These are phyloP conservation scores for Styphnolobium japonicum DNA, from an alignment of 306 rosid species.

Conservation along the genomic window DNA sequence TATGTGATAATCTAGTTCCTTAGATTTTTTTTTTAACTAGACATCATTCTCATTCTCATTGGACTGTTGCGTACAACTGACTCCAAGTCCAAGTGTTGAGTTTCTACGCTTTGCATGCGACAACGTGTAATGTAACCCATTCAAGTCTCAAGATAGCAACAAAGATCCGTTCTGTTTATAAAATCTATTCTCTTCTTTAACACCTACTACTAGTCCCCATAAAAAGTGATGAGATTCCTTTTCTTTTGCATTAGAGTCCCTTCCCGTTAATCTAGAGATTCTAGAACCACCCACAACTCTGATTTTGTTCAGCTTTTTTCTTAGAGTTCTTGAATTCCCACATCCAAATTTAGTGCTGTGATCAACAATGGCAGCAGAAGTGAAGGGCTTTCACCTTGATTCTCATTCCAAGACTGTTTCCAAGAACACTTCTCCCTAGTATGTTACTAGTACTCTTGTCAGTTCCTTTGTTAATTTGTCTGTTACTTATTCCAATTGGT, in stretches of 20 bases:
- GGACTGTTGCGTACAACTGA: too few relatives aligned
- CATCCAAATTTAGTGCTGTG: not conserved
- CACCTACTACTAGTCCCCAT: not conserved
- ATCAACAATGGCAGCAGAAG: constrained; percentile 9
- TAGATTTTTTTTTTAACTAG: too few relatives aligned
- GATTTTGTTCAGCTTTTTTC: not conserved
- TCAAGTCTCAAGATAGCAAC: not conserved
- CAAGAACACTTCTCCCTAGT: constrained; percentile 18
- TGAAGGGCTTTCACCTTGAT: not conserved
- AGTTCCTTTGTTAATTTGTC: not conserved
- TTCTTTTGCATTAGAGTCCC: not conserved
- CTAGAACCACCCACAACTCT: not conserved
- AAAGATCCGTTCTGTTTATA: not conserved
- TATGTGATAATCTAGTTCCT: too few relatives aligned
- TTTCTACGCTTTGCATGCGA: not conserved
- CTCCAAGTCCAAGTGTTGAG: not conserved
- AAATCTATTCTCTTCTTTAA: not conserved
- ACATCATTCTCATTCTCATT: too few relatives aligned
- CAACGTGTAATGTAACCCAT: constrained; percentile 7
- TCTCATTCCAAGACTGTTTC: constrained; percentile 4
- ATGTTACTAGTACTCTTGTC: not conserved
- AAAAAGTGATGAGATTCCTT: not conserved
- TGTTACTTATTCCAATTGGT: not conserved
- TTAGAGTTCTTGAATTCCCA: not conserved
- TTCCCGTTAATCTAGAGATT: not conserved